Evolutionary conservation across 176 grass and related monocot genomes (phyloP).

Genomic region (Aegilops tauschii): DNA sequence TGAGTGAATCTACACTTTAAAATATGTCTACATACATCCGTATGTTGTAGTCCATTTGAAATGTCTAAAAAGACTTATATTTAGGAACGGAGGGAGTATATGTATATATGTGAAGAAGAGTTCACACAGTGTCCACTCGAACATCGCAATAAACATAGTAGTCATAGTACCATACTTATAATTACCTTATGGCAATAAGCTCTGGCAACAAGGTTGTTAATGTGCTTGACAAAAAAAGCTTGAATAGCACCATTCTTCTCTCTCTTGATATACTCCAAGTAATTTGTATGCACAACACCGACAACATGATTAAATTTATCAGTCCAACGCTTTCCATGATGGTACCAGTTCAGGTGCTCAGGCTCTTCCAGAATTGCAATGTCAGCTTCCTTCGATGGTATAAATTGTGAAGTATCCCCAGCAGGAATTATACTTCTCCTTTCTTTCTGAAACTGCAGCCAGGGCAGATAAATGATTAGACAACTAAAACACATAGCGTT

Average conservation of each 20-base stretch:
- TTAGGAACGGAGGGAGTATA: not conserved
- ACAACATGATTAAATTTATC: slow-evolving; percentile 95
- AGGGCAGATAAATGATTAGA: not conserved
- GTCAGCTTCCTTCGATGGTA: slow-evolving; percentile 81
- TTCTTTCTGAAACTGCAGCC: slow-evolving; percentile 80
- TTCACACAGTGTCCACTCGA: not conserved
- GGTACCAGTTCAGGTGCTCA: slow-evolving; percentile 97
- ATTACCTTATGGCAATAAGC: slow-evolving; percentile 88
- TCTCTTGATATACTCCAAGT: slow-evolving; percentile 92
- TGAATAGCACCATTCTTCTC: slow-evolving; percentile 89
- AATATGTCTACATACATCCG: too few species aligned
- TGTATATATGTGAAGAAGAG: not conserved
- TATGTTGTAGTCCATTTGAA: too few species aligned
- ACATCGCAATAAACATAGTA: slow-evolving; percentile 13
- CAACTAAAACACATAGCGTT: slow-evolving; percentile 11
- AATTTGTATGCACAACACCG: slow-evolving; percentile 94
- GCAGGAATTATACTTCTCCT: slow-evolving; percentile 93
- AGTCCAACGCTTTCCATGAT: slow-evolving; percentile 94
- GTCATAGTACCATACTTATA: not conserved
- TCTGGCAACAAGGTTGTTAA: slow-evolving; percentile 77
- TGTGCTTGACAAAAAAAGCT: slow-evolving; percentile 92
- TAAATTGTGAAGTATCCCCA: slow-evolving; percentile 80
- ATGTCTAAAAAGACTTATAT: too few species aligned
- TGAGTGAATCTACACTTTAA: too few species aligned
- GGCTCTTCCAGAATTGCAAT: slow-evolving; percentile 96